These are phyloP conservation scores for Murraya koenigii DNA, from an alignment of 345 rosid species.

Conservation along the genomic window DNA sequence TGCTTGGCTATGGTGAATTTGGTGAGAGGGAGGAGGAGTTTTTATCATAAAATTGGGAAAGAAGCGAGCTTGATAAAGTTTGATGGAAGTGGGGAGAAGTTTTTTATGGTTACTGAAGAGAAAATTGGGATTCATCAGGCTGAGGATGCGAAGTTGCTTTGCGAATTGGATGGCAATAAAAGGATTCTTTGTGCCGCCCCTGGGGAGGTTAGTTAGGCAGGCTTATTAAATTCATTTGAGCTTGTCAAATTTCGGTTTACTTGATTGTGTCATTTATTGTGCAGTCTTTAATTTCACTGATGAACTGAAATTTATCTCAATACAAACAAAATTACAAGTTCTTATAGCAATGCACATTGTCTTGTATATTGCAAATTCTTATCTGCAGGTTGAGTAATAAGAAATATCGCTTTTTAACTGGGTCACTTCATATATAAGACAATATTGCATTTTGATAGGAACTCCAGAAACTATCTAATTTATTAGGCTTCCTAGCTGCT, in stretches of 20 bases:
- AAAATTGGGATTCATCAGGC: slow-evolving; percentile 73
- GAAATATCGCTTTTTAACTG: background rate
- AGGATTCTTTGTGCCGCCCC: slow-evolving; percentile 79
- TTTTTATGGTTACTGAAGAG: slow-evolving; percentile 63
- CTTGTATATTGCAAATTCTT: background rate
- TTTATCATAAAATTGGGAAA: slow-evolving; percentile 63
- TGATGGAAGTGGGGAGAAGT: slow-evolving; percentile 56
- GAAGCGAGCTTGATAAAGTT: slow-evolving; percentile 69
- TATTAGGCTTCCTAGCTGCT: background rate
- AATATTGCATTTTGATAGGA: background rate
- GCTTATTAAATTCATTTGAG: background rate
- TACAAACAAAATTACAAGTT: background rate
- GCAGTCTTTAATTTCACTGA: background rate
- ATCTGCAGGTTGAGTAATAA: background rate
- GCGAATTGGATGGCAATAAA: slow-evolving; percentile 56
- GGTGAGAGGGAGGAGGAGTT: slow-evolving; percentile 85
- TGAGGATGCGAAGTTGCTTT: slow-evolving; percentile 77
- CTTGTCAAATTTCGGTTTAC: background rate
- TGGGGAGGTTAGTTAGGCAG: slow-evolving; percentile 51
- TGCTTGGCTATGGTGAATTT: slow-evolving; percentile 85
- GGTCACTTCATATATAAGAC: background rate
- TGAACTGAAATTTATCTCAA: too few species aligned
- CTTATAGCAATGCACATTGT: background rate
- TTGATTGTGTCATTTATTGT: background rate
- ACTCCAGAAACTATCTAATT: background rate